Base-by-base conservation (phyloP, 352 stramenopile genomes). In the Phytophthora ohioensis region DNA sequence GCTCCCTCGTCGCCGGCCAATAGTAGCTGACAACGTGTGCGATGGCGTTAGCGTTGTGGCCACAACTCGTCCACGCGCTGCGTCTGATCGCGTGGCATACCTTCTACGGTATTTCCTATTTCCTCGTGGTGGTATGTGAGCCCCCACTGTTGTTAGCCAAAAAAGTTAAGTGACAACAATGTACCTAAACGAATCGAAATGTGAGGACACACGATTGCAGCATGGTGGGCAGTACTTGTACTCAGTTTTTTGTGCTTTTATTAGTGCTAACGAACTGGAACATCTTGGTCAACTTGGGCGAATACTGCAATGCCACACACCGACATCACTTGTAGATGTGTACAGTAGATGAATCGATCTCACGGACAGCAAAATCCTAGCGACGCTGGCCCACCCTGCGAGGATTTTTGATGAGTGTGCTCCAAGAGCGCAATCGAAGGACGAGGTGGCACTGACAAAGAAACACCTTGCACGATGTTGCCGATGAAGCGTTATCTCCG, bases 21-120 rank as follows among this genome's bases (percentile, higher is more conserved):
- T 81, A 79, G 46, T 73, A 69, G 59, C 69, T 73, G 52, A 41
- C 59, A 39, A 73, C 55, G 60, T 74, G 67, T 12, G 71, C 79
- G 6, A 72, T 67, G 15, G 39, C 54, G 54, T 61, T 61, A 2
- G 39, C n/a, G 6, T 51, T 38, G 30, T 30, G n/a, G 35, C 27
- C 31, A 39, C 32, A 53, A 35, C 35, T 6, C 17, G 35, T 42
- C 15, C 41, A 43, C 39, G 10, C 34, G 36, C 10, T 43, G 43
- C 2, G 51, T 51, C 45, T 58, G 58, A 41, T 58, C 35, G 21
- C 15, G 41, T 59, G 5, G 1, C 21, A 27, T 27, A 27, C 47
- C 21, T 11, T 36, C n/a, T 42, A 8, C 10, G 15, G 7, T 41
- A 41, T 57, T 15, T 60, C 5, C 4, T n/a, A 4, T 36, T 6